Conservation (phyloP, 78 protist genomes). For the Tieghemostelium lacteum region DNA sequence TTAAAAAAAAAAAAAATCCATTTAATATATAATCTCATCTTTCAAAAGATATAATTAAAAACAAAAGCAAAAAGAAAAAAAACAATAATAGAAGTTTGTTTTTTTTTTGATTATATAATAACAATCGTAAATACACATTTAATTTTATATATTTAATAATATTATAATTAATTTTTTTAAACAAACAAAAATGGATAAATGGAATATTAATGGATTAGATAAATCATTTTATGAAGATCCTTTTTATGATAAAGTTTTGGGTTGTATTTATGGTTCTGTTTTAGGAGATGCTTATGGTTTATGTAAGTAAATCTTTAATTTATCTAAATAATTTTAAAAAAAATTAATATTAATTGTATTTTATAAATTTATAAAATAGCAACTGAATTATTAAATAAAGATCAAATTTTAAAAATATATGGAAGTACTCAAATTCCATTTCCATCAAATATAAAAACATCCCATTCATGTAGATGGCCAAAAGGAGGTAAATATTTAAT, state of each 20-base stretch:
- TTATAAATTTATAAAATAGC: constrained; percentile 17
- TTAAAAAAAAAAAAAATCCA: no score
- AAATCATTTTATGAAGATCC: constrained; percentile 56
- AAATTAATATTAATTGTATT: neutral
- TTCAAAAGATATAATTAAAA: no score
- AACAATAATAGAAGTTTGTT: no score
- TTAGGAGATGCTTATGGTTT: constrained; percentile 83
- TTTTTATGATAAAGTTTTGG: constrained; percentile 59
- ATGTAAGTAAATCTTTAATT: constrained; percentile 12
- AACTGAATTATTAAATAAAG: constrained; percentile 73
- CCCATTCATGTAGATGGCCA: constrained; percentile 72
- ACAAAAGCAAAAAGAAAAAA: no score
- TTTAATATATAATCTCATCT: no score
- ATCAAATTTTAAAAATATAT: constrained; percentile 60
- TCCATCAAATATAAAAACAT: constrained; percentile 66
- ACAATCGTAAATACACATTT: neutral
- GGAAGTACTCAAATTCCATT: constrained; percentile 66
- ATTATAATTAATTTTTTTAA: neutral
- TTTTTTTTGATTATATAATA: neutral
- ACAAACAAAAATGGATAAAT: constrained; percentile 51
- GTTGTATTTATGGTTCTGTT: constrained; percentile 76
- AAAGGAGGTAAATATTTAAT: constrained; percentile 29
- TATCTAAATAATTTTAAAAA: neutral
- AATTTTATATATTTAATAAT: neutral
- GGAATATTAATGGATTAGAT: constrained; percentile 24